These are phyloP conservation scores for Adansonia rubrostipa DNA, from an alignment of 441 rosid species.

Conservation along the genomic window DNA sequence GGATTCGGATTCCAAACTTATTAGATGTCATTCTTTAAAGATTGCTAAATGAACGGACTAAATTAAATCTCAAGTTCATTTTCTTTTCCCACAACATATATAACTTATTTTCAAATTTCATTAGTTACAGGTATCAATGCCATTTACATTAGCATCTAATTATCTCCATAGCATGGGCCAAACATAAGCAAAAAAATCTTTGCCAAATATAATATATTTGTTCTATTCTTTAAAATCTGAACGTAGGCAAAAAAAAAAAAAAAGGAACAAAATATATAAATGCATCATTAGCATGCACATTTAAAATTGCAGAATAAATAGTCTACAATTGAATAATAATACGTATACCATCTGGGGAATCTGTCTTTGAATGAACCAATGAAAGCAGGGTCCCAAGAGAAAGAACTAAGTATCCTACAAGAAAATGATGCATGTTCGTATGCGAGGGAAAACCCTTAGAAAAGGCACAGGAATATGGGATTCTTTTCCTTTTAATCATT, in stretches of 20 bases:
- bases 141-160: neutral
- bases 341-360: slow-evolving; percentile 63
- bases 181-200: neutral
- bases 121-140: neutral
- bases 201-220: neutral
- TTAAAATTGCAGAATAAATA: neutral
- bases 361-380: slow-evolving; percentile 62
- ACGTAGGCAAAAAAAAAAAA: neutral
- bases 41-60: neutral
- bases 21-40: neutral
- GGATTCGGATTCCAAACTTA: too few relatives aligned
- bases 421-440: slow-evolving; percentile 37
- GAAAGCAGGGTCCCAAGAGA: slow-evolving; percentile 48
- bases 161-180: neutral
- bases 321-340: neutral
- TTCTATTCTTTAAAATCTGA: neutral
- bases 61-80: neutral
- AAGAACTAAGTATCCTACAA: slow-evolving; percentile 34
- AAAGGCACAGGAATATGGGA: neutral
- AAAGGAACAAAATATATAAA: neutral
- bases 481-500: neutral
- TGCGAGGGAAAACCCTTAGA: neutral
- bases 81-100: neutral
- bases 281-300: neutral
- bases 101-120: neutral